These are phyloP conservation scores for Testicularia cyperi DNA, from an alignment of 1,284 basidiomycete genomes.

Conservation along the genomic window DNA sequence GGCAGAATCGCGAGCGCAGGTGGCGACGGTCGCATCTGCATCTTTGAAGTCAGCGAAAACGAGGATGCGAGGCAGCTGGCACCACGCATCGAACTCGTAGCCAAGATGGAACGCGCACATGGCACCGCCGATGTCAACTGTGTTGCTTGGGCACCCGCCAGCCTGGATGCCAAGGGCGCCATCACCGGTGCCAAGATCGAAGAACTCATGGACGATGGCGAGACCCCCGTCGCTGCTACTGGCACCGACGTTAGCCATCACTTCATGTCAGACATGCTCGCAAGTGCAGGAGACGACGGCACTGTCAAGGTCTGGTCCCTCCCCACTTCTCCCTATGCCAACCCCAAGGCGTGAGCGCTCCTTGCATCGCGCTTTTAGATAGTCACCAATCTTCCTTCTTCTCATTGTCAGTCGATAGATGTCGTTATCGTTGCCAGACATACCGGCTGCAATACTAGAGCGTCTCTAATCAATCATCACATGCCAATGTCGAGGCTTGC, in stretches of 20 bases:
- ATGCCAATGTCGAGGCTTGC: no score
- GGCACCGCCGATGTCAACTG: conserved; percentile 76
- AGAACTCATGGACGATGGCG: conserved; percentile 32
- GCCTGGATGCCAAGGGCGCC: conserved; percentile 19
- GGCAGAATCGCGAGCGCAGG: conserved; percentile 76
- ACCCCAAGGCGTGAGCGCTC: no score
- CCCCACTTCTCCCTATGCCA: conserved; percentile 17
- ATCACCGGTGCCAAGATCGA: conserved; percentile 25
- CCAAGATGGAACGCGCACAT: conserved; percentile 66
- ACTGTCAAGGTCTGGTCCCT: conserved; percentile 69
- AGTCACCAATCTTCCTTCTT: no score
- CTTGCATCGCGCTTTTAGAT: no score
- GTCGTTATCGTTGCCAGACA: no score
- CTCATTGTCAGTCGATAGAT: no score
- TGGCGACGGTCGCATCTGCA: conserved; percentile 73
- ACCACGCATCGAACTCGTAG: conserved; percentile 34
- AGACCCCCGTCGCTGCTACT: conserved; percentile 37
- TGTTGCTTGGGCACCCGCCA: conserved; percentile 70
- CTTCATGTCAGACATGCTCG: conserved; percentile 67
- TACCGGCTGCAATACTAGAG: no score
- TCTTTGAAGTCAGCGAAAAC: conserved; percentile 68
- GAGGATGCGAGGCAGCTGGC: conserved; percentile 11
- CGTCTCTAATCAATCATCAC: no score
- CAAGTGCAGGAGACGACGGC: conserved; percentile 79
- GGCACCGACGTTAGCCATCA: conserved; percentile 1